Evolutionary conservation across 164 flowering plant genomes (phyloP).

Genomic region (Piper longum): DNA sequence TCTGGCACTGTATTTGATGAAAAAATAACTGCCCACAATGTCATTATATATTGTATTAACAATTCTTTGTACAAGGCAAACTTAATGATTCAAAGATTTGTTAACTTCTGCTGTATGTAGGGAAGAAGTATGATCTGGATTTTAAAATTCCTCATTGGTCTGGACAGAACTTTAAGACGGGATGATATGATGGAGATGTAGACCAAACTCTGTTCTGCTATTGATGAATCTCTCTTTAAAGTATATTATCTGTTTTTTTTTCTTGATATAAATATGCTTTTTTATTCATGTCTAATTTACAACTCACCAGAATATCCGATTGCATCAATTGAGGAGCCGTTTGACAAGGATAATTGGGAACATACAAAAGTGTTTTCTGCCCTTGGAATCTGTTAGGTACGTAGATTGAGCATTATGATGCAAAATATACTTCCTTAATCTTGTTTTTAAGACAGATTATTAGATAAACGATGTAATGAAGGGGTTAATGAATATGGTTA

Average conservation of each 20-base stretch:
- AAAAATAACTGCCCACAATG: not conserved
- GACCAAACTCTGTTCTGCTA: slow-evolving; percentile 74
- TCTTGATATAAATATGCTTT: not conserved
- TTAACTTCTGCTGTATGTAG: slow-evolving; percentile 20
- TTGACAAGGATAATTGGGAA: slow-evolving; percentile 99
- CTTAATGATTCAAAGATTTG: not conserved
- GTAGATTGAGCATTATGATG: slow-evolving; percentile 1
- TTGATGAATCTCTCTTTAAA: not conserved
- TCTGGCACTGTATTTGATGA: too few species aligned
- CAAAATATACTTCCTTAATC: not conserved
- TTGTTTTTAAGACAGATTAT: not conserved
- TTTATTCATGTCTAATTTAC: not conserved
- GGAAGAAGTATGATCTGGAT: slow-evolving; percentile 87
- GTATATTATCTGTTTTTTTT: not conserved
- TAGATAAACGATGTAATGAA: not conserved
- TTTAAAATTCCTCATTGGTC: slow-evolving; percentile 59
- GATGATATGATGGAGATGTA: slow-evolving; percentile 86
- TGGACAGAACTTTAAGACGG: slow-evolving; percentile 79
- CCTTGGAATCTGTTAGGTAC: slow-evolving; percentile 82
- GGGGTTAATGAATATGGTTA: not conserved
- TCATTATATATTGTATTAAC: not conserved
- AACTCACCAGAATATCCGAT: slow-evolving; percentile 64
- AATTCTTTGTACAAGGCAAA: not conserved
- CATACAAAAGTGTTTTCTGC: slow-evolving; percentile 45
- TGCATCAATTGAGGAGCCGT: slow-evolving; percentile 92